phyloP scores from a whole-genome alignment of 2,329 filamentous ascomycete species.

The Aspergillus felis region DNA sequence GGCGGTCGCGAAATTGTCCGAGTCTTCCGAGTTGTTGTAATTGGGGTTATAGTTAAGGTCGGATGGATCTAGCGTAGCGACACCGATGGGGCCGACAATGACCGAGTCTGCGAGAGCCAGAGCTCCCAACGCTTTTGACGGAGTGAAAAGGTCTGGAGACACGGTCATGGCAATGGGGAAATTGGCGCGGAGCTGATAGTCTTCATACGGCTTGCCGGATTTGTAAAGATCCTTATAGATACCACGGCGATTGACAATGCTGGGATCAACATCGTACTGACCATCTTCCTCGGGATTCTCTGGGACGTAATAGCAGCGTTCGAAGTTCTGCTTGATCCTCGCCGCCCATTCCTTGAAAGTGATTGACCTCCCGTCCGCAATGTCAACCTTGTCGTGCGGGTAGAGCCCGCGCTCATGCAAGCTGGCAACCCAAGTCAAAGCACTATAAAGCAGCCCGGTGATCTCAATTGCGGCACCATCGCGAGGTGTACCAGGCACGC shows the following conservation, averaged over 20 bases:
- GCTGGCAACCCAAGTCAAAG: conserved; percentile 71
- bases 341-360: conserved; percentile 74
- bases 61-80: conserved; percentile 89
- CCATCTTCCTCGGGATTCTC: conserved; percentile 63
- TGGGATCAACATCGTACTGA: conserved; percentile 74
- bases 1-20: conserved; percentile 80
- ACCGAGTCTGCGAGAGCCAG: conserved; percentile 74
- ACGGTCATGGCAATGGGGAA: conserved; percentile 95
- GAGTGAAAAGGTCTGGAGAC: conserved; percentile 80
- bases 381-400: conserved; percentile 68
- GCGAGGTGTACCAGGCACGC: conserved; percentile 89
- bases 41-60: conserved; percentile 93
- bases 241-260: conserved; percentile 80
- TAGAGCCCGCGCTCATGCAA: conserved; percentile 68
- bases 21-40: conserved; percentile 94
- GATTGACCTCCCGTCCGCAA: conserved; percentile 58
- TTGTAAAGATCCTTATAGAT: conserved; percentile 98
- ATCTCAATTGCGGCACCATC: conserved; percentile 96
- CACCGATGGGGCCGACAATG: conserved; percentile 82
- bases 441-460: conserved; percentile 87
- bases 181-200: conserved; percentile 93
- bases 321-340: conserved; percentile 80
- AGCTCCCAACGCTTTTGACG: conserved; percentile 71
- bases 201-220: conserved; percentile 92
- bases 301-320: conserved; percentile 87